A percentile compares a stretch with the other conserved stretches of the same genome.
phyloP scores from a whole-genome alignment of 192 early-diverging fungal species.

The Dimargaris xerosporica region DNA sequence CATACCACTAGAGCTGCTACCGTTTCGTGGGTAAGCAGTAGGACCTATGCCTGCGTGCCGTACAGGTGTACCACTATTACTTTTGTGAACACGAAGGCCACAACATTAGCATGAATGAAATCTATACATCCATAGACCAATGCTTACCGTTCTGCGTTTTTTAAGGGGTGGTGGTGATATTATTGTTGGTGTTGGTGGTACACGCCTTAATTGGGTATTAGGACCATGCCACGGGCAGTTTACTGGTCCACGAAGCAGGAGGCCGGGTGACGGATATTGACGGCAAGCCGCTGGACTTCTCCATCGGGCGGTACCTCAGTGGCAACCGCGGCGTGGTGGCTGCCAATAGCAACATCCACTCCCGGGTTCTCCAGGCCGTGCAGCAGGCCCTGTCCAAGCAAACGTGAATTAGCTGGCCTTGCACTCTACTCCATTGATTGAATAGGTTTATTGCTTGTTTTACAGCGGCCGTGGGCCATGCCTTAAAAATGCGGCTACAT shows the following conservation, averaged over 20 bases:
- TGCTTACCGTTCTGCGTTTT: too few species aligned
- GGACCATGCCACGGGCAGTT: slow-evolving; percentile 88
- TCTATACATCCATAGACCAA: background rate
- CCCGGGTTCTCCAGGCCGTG: slow-evolving; percentile 62
- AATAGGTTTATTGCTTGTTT: too few species aligned
- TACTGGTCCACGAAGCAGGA: slow-evolving; percentile 87
- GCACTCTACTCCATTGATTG: too few species aligned
- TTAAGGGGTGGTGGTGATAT: background rate
- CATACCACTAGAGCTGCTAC: background rate
- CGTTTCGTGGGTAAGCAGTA: slow-evolving; percentile 3
- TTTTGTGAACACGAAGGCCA: background rate
- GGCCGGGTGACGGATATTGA: slow-evolving; percentile 72
- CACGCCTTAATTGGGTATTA: slow-evolving; percentile 11
- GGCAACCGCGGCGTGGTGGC: slow-evolving; percentile 86
- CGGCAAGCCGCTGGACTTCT: slow-evolving; percentile 80
- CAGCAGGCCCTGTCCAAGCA: slow-evolving; percentile 30
- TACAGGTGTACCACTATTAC: background rate
- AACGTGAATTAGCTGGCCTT: too few species aligned
- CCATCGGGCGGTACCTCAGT: slow-evolving; percentile 63
- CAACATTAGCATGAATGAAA: background rate
- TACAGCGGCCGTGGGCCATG: too few species aligned
- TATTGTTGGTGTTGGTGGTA: background rate
- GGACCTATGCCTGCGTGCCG: background rate
- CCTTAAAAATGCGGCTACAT: too few species aligned
- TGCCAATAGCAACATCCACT: slow-evolving; percentile 52